Evolutionary conservation across 306 rosid species (phyloP), one percentile per base, ranked within the genome.

Genomic region (Malus fusca): DNA sequence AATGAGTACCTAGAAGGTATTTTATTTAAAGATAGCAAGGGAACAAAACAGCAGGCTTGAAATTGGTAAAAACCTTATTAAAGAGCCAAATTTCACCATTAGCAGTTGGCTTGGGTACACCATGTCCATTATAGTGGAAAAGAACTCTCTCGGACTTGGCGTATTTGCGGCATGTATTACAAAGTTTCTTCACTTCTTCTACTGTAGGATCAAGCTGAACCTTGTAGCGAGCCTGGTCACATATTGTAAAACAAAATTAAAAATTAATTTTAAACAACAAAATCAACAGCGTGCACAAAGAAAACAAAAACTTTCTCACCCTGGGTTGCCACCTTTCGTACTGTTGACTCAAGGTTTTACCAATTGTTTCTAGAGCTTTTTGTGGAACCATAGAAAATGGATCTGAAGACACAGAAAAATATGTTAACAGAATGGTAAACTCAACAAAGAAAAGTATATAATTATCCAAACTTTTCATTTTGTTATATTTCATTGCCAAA

Each of bases 41-140:
- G 42, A 74, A 61, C 64, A 42, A 46, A 19, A 64, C 61, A 72
- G 37, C 56, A 48, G 52, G 46, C 67, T 62, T 74, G 48, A 71
- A 58, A 74, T 62, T 4, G 53, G 74, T 61, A 66, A 66, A 78
- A 63, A 95, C 99, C 99, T 88, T 96, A 84, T 96, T 92, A 84
- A 96, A 96, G 71, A 96, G 94, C 99, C 99, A 96, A 73, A 96
- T 91, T 96, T 96, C 99, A 77, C 98, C 97, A 73, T 91, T 92
- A 59, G 93, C 82, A 68, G 99, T 92, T 69, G 99, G 98, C 85
- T 92, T 92, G 33, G 99, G 98, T 77, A 96, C 99, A 75, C 98
- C 99, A 77, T 96, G 99, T 75, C 99, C 99, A 83, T 96, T 96
- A 80, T 96, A 96, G 84, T 96, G 99, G 81, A 92, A 96, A 71